Evolutionary conservation across 441 rosid species (phyloP).

Genomic region (Erodium texanum): DNA sequence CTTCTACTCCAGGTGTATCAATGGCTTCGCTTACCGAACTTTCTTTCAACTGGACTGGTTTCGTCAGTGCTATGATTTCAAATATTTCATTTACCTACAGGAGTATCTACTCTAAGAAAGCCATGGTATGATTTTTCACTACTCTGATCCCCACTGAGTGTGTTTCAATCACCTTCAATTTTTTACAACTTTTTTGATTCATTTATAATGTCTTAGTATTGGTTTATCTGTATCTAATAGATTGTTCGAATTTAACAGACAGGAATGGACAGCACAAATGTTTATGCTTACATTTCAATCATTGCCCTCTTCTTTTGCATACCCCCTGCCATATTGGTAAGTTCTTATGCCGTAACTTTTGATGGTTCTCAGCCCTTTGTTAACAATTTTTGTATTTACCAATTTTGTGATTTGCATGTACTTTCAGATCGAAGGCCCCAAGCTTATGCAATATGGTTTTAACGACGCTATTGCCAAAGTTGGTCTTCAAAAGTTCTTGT

Average conservation of each 20-base stretch:
- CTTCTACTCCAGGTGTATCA: constrained; percentile 3
- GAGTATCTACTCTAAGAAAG: constrained; percentile 5
- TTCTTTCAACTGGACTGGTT: constrained; percentile 5
- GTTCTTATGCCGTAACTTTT: constrained; percentile 16
- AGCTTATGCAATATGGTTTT: constrained; percentile 49
- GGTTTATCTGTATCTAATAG: background rate
- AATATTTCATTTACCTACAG: constrained; percentile 2
- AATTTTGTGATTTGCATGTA: background rate
- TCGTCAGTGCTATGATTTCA: background rate
- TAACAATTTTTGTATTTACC: no score
- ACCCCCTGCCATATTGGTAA: constrained; percentile 53
- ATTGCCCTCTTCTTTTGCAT: constrained; percentile 51
- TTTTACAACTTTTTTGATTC: no score
- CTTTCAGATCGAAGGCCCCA: constrained; percentile 52
- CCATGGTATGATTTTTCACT: constrained; percentile 1
- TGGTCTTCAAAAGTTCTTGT: constrained; percentile 42
- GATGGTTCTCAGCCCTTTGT: background rate
- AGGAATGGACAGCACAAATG: constrained; percentile 62
- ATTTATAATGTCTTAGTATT: background rate
- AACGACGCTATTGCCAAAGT: constrained; percentile 50
- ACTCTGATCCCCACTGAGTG: background rate
- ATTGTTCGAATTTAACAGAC: constrained; percentile 29
- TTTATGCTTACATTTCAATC: constrained; percentile 52
- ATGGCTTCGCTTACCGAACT: constrained; percentile 5
- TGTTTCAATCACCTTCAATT: no score